Evolutionary conservation across 192 early-diverging fungal species (phyloP).

Genomic region (Neocallimastix lanati): DNA sequence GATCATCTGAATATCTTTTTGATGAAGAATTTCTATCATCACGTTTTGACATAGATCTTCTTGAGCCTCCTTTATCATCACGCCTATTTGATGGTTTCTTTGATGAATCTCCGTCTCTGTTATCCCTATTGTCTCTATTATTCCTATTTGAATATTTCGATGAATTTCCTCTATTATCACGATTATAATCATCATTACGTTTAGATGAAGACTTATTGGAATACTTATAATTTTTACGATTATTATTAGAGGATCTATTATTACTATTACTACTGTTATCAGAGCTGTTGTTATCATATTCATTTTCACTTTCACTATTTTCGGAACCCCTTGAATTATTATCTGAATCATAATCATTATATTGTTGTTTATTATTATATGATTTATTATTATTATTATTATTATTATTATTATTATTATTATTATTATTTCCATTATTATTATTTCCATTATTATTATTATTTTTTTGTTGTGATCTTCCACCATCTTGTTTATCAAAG

Average conservation of each 20-base stretch:
- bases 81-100: neutral
- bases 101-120: neutral
- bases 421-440: neutral
- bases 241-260: neutral
- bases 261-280: neutral
- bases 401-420: neutral
- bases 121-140: neutral
- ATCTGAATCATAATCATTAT: neutral
- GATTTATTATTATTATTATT: neutral
- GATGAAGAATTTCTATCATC: neutral
- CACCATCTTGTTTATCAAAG: neutral
- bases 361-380: neutral
- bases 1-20: neutral
- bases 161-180: neutral
- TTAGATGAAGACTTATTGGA: neutral
- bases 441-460: no score
- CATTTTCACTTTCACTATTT: neutral
- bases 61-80: neutral
- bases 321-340: neutral
- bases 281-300: neutral
- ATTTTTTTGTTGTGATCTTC: neutral
- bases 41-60: neutral
- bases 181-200: neutral
- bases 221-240: neutral
- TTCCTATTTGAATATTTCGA: neutral